phyloP scores from a whole-genome alignment of 1,284 basidiomycete genomes.

The Puccinia coronata region DNA sequence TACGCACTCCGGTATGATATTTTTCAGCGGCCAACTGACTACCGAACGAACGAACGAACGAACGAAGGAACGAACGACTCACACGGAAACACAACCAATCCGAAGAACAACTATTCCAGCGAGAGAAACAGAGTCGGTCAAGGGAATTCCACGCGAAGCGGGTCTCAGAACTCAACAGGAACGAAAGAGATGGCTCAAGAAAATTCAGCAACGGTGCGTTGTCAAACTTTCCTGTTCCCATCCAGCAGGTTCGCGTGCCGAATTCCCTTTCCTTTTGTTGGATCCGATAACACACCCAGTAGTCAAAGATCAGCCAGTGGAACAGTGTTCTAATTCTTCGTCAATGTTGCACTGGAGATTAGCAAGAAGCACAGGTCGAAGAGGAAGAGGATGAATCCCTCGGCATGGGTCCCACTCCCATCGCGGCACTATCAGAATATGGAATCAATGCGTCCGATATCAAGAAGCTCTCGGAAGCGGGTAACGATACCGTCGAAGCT shows the following conservation, averaged over 20 bases:
- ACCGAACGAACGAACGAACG: neutral
- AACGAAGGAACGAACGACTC: no score
- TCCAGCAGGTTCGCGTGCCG: conserved; percentile 6
- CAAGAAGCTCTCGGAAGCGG: conserved; percentile 92
- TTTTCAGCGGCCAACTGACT: neutral
- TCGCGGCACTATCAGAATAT: conserved; percentile 65
- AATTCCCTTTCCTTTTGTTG: neutral
- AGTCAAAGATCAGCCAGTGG: neutral
- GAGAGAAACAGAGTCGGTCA: neutral
- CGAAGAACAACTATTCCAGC: neutral
- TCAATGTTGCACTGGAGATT: neutral
- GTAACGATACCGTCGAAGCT: conserved; percentile 89
- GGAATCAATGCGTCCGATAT: conserved; percentile 89
- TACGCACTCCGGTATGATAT: neutral
- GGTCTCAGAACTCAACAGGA: neutral
- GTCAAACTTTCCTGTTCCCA: neutral
- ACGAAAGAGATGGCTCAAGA: conserved; percentile 1
- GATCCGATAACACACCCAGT: neutral
- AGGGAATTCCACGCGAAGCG: neutral
- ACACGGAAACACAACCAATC: no score
- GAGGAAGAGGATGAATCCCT: conserved; percentile 36
- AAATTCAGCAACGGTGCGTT: conserved; percentile 9
- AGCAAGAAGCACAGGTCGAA: conserved; percentile 38
- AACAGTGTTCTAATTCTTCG: neutral
- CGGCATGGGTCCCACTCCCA: conserved; percentile 35